phyloP scores from a whole-genome alignment of 2,329 filamentous ascomycete species.

The Fusarium nygamai region DNA sequence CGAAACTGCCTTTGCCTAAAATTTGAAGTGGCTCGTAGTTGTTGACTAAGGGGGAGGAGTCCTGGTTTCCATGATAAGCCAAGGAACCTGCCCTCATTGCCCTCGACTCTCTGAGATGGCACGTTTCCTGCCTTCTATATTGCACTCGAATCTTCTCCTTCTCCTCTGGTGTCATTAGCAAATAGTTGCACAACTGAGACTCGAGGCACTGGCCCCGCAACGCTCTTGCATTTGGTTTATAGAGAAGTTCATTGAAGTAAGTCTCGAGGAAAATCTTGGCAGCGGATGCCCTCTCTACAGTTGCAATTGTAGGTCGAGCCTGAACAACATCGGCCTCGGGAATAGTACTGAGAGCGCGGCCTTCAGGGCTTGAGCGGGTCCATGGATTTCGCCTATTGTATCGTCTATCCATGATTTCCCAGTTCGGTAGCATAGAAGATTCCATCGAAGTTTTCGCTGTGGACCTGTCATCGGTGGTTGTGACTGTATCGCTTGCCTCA shows the following conservation, averaged over 20 bases:
- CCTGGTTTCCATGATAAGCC: conserved; percentile 7
- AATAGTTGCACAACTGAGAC: conserved; percentile 64
- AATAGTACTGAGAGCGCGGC: conserved; percentile 48
- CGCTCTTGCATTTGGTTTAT: conserved; percentile 51
- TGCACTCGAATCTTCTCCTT: conserved; percentile 61
- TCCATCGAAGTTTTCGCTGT: conserved; percentile 50
- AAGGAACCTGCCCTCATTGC: conserved; percentile 71
- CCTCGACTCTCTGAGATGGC: conserved; percentile 78
- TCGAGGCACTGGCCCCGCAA: conserved; percentile 50
- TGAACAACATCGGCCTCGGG: conserved; percentile 44
- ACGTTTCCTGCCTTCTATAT: conserved; percentile 75
- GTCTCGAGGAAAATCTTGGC: conserved; percentile 90
- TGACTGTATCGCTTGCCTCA: conserved; percentile 39
- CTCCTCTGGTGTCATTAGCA: conserved; percentile 65
- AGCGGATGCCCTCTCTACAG: conserved; percentile 80
- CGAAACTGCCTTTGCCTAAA: conserved; percentile 93
- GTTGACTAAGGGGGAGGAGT: conserved; percentile 32
- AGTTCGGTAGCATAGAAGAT: conserved; percentile 41
- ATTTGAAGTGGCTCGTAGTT: conserved; percentile 82
- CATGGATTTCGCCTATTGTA: conserved; percentile 47
- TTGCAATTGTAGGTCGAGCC: conserved; percentile 55
- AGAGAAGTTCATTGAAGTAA: conserved; percentile 78
- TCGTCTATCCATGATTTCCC: conserved; percentile 38
- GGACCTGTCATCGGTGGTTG: conserved; percentile 37
- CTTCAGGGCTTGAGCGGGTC: conserved; percentile 51